Evolutionary conservation across 2,329 filamentous ascomycete species (phyloP).

Genomic region (Ampelomyces quisqualis): DNA sequence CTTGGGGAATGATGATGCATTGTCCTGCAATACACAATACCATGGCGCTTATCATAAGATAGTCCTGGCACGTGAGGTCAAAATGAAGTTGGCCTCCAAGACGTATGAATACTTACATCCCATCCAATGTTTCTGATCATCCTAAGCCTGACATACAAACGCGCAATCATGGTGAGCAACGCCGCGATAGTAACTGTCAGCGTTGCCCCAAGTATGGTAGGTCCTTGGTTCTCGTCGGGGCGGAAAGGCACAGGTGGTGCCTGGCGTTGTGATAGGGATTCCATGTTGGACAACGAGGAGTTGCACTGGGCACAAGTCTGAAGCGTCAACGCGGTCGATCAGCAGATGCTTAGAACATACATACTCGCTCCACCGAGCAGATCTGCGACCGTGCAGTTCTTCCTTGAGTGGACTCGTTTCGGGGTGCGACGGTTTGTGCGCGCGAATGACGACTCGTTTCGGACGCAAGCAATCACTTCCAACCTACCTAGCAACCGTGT

Average conservation of each 20-base stretch:
- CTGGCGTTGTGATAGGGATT: not conserved
- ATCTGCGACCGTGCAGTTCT: not conserved
- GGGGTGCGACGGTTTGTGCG: slow-evolving; percentile 1
- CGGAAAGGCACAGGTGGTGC: slow-evolving; percentile 1
- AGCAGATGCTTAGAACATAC: not conserved
- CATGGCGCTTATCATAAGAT: slow-evolving; percentile 47
- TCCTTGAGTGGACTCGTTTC: not conserved
- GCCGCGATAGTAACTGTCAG: slow-evolving; percentile 46
- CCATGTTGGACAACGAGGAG: not conserved
- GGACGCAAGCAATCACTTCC: not conserved
- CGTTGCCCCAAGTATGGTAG: slow-evolving; percentile 46
- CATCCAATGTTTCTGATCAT: slow-evolving; percentile 54
- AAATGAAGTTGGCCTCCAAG: not conserved
- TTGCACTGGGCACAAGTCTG: not conserved
- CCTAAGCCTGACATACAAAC: slow-evolving; percentile 51
- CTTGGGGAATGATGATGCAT: slow-evolving; percentile 45
- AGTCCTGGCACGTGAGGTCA: slow-evolving; percentile 37
- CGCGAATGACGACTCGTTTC: not conserved
- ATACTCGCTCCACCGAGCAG: not conserved
- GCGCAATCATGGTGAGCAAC: slow-evolving; percentile 43
- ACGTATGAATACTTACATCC: slow-evolving; percentile 45
- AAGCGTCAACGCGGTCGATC: not conserved
- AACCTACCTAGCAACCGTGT: not conserved
- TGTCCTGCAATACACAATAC: slow-evolving; percentile 45
- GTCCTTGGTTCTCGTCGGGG: slow-evolving; percentile 40